These are phyloP conservation scores for Colletotrichum liriopes DNA, from an alignment of 2,329 filamentous ascomycete species.

Conservation along the genomic window DNA sequence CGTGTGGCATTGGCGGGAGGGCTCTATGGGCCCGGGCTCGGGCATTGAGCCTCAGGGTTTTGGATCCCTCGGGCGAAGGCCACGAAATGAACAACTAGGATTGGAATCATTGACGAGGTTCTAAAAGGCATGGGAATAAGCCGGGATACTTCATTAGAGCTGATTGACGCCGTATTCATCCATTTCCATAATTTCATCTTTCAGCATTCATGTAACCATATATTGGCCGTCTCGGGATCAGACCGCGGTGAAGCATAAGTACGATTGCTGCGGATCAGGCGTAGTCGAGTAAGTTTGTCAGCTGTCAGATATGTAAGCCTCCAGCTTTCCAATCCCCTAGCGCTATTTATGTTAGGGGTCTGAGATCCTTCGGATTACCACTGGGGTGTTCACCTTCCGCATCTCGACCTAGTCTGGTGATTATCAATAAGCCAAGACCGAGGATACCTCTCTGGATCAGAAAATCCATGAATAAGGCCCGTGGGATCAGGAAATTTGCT, in stretches of 20 bases:
- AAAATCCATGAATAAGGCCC: too few relatives aligned
- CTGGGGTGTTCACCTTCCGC: slow-evolving; percentile 10
- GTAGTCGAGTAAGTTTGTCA: background rate
- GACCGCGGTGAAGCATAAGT: too few relatives aligned
- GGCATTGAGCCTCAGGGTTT: background rate
- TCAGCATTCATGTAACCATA: background rate
- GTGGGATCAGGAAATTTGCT: background rate
- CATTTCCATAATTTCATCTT: background rate
- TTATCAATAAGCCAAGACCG: background rate
- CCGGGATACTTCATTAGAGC: background rate
- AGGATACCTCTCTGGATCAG: too few relatives aligned
- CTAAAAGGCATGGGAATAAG: background rate
- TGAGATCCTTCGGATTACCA: slow-evolving; percentile 13
- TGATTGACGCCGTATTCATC: too few relatives aligned
- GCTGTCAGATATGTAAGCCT: background rate
- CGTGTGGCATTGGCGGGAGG: background rate
- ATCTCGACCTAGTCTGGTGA: background rate
- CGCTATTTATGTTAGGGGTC: background rate
- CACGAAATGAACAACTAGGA: background rate
- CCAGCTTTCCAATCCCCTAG: background rate
- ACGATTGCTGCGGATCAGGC: background rate
- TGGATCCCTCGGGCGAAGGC: background rate
- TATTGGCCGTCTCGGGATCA: background rate
- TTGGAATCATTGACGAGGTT: background rate
- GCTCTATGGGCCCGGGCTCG: background rate